Evolutionary conservation across 768 basidiomycete species (phyloP).

Genomic region (Lactarius trivialis): DNA sequence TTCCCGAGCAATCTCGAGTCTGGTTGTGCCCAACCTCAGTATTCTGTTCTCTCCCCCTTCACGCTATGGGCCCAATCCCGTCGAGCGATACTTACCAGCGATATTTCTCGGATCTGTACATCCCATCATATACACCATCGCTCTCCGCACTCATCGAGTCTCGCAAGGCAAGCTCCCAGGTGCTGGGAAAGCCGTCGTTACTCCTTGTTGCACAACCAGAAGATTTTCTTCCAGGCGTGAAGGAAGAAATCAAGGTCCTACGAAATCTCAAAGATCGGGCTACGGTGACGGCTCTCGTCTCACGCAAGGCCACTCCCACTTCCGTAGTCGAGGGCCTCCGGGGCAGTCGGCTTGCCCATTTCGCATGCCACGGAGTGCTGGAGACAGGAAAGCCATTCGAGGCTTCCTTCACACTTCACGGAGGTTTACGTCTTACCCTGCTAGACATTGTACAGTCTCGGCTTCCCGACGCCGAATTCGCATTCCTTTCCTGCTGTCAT

Average conservation of each 20-base stretch:
- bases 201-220: background rate
- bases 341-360: background rate
- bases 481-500: slow-evolving; percentile 9
- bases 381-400: background rate
- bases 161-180: background rate
- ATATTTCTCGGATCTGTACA: background rate
- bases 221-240: background rate
- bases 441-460: slow-evolving; percentile 6
- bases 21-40: background rate
- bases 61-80: slow-evolving; percentile 6
- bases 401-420: background rate
- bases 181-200: background rate
- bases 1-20: background rate
- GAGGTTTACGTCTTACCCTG: background rate
- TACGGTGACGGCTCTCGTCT: background rate
- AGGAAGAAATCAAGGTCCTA: background rate
- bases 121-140: background rate
- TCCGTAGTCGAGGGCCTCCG: background rate
- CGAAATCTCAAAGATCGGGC: background rate
- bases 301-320: background rate
- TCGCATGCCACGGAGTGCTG: slow-evolving; percentile 9
- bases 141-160: slow-evolving; percentile 4
- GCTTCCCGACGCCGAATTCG: slow-evolving; percentile 7
- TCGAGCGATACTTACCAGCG: background rate
- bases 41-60: slow-evolving; percentile 12